Percentiles rank a stretch among this genome's conserved stretches.
Conservation (phyloP, 176 grass and related monocot species). For the maize (Zea mays) region DNA sequence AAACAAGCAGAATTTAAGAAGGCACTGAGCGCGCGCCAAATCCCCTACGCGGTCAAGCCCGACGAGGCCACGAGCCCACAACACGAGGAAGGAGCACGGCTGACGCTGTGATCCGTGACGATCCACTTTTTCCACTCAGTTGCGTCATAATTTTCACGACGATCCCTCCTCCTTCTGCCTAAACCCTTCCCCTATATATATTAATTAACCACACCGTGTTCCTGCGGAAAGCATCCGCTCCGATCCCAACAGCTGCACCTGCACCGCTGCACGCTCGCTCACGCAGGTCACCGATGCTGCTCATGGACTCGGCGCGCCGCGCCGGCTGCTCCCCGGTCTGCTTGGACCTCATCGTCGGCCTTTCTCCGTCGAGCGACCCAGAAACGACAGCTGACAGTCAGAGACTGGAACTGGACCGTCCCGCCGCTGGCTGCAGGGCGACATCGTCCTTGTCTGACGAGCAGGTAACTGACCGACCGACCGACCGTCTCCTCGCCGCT, state of each 20-base stretch:
- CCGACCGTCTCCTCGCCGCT: too few relatives aligned
- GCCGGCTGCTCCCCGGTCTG: conserved; percentile 42
- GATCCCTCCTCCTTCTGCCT: too few relatives aligned
- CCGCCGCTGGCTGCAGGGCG: neutral
- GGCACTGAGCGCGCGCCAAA: too few relatives aligned
- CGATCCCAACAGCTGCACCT: too few relatives aligned
- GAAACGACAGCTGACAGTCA: neutral
- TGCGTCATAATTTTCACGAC: conserved; percentile 16
- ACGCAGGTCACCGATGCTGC: neutral
- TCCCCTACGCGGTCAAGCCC: neutral
- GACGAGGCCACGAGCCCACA: neutral
- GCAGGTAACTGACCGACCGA: too few relatives aligned
- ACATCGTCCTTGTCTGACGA: too few relatives aligned
- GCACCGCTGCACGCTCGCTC: too few relatives aligned
- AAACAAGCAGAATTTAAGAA: too few relatives aligned
- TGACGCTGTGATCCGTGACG: too few relatives aligned
- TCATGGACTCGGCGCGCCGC: conserved; percentile 44
- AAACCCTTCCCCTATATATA: conserved; percentile 17
- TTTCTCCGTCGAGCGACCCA: neutral
- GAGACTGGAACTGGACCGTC: neutral
- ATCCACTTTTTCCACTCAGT: conserved; percentile 18
- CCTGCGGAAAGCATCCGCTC: neutral
- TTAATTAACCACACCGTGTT: too few relatives aligned
- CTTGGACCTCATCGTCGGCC: conserved; percentile 71
- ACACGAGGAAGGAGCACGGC: too few relatives aligned